These are phyloP conservation scores for Candida patagonica DNA, from an alignment of 805 yeast genomes.

Conservation along the genomic window DNA sequence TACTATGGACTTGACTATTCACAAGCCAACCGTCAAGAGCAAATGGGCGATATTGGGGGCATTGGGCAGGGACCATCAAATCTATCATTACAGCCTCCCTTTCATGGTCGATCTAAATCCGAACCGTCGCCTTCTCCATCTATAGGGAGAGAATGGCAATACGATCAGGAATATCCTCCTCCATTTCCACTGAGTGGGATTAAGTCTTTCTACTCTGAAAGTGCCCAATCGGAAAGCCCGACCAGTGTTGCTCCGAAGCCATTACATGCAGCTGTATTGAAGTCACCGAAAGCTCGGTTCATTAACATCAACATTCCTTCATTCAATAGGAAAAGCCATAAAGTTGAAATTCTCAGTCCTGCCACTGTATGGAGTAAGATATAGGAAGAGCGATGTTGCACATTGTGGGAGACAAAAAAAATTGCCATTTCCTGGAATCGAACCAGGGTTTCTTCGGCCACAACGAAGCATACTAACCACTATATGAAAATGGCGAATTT, in stretches of 20 bases:
- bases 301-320: constrained; percentile 1
- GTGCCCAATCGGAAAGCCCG: background rate
- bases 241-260: background rate
- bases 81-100: background rate
- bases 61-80: too few species aligned
- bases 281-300: constrained; percentile 4
- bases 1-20: too few species aligned
- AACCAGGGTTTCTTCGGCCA: constrained; percentile 19
- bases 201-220: too few species aligned
- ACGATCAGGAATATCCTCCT: background rate
- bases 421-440: constrained; percentile 18
- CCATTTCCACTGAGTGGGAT: background rate
- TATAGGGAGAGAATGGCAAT: background rate
- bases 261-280: background rate
- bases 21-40: too few species aligned
- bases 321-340: background rate
- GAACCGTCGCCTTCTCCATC: background rate
- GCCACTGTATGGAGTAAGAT: background rate
- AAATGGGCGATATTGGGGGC: too few species aligned
- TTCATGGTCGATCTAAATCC: background rate
- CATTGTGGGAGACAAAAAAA: too few species aligned
- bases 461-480: constrained; percentile 18
- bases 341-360: background rate
- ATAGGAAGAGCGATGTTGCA: constrained; percentile 3
- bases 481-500: constrained; percentile 15